Conservation (phyloP, 805 yeast genomes). For the Candida rishiriensis region DNA sequence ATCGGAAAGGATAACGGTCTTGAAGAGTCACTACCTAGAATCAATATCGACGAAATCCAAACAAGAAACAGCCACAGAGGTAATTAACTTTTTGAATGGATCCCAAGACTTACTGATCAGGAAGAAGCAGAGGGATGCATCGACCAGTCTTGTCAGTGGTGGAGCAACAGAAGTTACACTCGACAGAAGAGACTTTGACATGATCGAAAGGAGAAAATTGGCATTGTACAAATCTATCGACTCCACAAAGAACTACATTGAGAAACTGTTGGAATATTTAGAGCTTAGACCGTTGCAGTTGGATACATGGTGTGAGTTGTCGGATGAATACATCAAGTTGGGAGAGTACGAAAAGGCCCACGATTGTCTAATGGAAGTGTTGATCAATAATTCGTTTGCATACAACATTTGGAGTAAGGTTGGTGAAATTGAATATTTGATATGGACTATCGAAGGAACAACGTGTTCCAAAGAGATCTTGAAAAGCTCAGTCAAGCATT, state of each 20-base stretch:
- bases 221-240: conserved; percentile 21
- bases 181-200: conserved; percentile 21
- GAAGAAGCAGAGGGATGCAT: conserved; percentile 11
- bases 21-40: conserved; percentile 55
- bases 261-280: conserved; percentile 48
- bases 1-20: conserved; percentile 51
- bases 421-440: conserved; percentile 45
- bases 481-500: conserved; percentile 38
- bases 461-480: conserved; percentile 7
- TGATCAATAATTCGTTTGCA: conserved; percentile 64
- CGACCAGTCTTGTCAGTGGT: conserved; percentile 23
- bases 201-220: conserved; percentile 15
- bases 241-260: conserved; percentile 42
- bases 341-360: conserved; percentile 69
- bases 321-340: conserved; percentile 51
- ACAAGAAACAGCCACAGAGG: conserved; percentile 14
- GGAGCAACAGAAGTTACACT: conserved; percentile 16
- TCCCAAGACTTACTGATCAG: conserved; percentile 12
- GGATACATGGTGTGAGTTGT: conserved; percentile 75
- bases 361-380: conserved; percentile 63
- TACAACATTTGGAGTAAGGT: conserved; percentile 60
- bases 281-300: conserved; percentile 70
- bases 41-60: conserved; percentile 37
- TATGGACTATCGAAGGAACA: conserved; percentile 3
- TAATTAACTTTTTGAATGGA: conserved; percentile 32